Conservation (phyloP, 2,329 filamentous ascomycete species). For the Botrytis squamosa region DNA sequence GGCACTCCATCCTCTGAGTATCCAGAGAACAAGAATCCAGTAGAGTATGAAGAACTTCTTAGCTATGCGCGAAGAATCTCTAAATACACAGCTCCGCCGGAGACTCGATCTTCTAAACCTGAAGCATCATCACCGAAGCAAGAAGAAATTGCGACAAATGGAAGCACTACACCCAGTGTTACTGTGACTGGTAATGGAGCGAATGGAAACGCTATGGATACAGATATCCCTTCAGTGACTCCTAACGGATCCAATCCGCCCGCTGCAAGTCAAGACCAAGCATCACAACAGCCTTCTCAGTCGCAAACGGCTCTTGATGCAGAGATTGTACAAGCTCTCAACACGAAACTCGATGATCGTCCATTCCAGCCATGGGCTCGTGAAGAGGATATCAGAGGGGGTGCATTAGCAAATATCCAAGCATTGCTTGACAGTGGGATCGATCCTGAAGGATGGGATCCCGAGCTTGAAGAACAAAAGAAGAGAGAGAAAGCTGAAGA, state of each 20-base stretch:
- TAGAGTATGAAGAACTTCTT: conserved; percentile 72
- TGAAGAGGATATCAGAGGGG: conserved; percentile 66
- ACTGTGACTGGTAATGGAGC: conserved; percentile 18
- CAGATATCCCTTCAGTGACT: conserved; percentile 24
- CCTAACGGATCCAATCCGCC: background rate
- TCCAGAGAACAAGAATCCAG: conserved; percentile 50
- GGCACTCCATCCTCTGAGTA: conserved; percentile 59
- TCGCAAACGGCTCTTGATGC: conserved; percentile 37
- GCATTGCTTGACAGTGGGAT: conserved; percentile 59
- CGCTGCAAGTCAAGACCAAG: conserved; percentile 18
- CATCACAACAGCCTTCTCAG: conserved; percentile 26
- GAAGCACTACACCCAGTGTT: conserved; percentile 31
- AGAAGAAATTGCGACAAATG: conserved; percentile 33
- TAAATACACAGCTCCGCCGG: conserved; percentile 68
- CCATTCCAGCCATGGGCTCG: conserved; percentile 77
- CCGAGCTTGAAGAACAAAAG: conserved; percentile 42
- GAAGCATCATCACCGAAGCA: conserved; percentile 7
- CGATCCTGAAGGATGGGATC: conserved; percentile 60
- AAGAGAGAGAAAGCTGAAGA: conserved; percentile 38
- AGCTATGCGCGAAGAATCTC: conserved; percentile 77
- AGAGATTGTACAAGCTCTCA: conserved; percentile 44
- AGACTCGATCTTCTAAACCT: conserved; percentile 8
- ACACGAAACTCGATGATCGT: conserved; percentile 52
- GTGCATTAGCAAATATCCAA: conserved; percentile 65
- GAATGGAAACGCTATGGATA: conserved; percentile 27